Evolutionary conservation across 2,329 filamentous ascomycete genomes (phyloP), one percentile per base, ranked within the genome.

Genomic region (Neophaeococcomyces mojaviensis): DNA sequence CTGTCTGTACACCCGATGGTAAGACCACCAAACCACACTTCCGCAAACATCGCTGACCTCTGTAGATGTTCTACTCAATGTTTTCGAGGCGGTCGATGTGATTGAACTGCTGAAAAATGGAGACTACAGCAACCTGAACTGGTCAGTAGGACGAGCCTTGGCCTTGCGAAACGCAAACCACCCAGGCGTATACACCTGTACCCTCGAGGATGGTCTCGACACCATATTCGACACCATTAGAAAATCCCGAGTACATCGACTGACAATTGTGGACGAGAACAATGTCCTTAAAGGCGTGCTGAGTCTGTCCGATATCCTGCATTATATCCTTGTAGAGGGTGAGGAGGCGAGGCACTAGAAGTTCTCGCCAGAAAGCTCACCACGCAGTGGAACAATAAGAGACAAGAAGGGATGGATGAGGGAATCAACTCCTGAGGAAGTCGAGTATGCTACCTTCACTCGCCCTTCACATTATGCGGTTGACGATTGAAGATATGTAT

Each of bases 11-110:
- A 59, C 77, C 77, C 39, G 79, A 88, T 70, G 79, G 65, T 77
- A 64, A 48, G 64, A 52, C 26, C n/a, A 19, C 15, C 19, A 12
- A 9, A 32, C 15, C 30, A 22, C 18, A 9, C 28, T 32, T 10
- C 5, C 8, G 7, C 20, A 18, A 44, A 35, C 4, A 13, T 31
- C 15, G 48, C 46, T 54, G 22, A 53, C 20, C 13, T 1, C 36
- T 24, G 1, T 58, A 78, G 80, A 79, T 41, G 71, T 78, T 26
- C 81, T 98, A 0, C 79, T 97, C 53, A 98, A 98, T 60, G 88
- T 97, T 9, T 98, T 98, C 60, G 94, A 98, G 68, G 87, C 92
- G 1, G 89, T 98, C 41, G 92, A 98, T 66, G 89, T 98, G 50
- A 95, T 98, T 56, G 84, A 89, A 0, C 82, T 95, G 58, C 94